phyloP scores from a whole-genome alignment of 2,329 filamentous ascomycete species.

The Dryadomyces sulphureus region DNA sequence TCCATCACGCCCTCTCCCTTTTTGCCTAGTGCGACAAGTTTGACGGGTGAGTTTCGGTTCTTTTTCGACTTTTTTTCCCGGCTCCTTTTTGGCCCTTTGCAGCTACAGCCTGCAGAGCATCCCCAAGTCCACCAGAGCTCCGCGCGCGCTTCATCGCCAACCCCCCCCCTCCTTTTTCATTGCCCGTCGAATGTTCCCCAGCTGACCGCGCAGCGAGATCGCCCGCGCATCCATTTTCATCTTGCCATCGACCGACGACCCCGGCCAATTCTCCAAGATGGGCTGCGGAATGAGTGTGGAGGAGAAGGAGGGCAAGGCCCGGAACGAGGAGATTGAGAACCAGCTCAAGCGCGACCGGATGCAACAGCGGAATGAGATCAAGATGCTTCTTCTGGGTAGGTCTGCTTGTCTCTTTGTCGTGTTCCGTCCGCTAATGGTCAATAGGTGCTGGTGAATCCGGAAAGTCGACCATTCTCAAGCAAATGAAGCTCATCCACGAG shows the following conservation, averaged over 20 bases:
- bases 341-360: slow-evolving; percentile 97
- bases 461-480: slow-evolving; percentile 88
- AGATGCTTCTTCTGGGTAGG: slow-evolving; percentile 96
- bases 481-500: slow-evolving; percentile 99
- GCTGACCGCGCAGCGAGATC: too few species aligned
- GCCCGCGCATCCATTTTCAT: too few species aligned
- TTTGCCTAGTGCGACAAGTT: too few species aligned
- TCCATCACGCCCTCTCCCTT: too few species aligned
- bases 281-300: slow-evolving; percentile 99
- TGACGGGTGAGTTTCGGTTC: too few species aligned
- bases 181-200: too few species aligned
- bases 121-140: too few species aligned
- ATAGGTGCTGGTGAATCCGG: slow-evolving; percentile 98
- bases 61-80: too few species aligned
- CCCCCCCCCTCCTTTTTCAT: too few species aligned
- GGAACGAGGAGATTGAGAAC: slow-evolving; percentile 99
- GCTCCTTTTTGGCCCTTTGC: too few species aligned
- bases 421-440: slow-evolving; percentile 13
- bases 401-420: slow-evolving; percentile 10
- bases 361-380: slow-evolving; percentile 99
- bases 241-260: background rate
- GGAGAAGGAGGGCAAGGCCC: slow-evolving; percentile 99
- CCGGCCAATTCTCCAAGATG: slow-evolving; percentile 51
- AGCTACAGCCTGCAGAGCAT: background rate
- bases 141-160: too few species aligned